Conservation (phyloP, 2,329 filamentous ascomycete genomes). For the Neospermospora avenae region DNA sequence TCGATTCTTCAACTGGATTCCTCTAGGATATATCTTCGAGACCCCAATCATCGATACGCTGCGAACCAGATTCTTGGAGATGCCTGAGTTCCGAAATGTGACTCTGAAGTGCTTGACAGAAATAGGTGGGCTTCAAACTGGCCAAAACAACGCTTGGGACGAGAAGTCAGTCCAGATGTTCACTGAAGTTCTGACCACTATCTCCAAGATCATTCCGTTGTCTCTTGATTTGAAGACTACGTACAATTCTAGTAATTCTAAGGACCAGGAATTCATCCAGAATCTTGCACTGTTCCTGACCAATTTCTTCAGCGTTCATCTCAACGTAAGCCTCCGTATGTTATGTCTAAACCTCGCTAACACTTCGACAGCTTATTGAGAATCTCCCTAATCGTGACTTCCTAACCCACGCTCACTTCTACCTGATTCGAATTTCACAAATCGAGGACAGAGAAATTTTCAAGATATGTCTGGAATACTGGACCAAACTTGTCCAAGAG, state of each 20-base stretch:
- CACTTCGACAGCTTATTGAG: conserved; percentile 69
- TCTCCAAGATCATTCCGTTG: conserved; percentile 89
- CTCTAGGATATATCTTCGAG: conserved; percentile 97
- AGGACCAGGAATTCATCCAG: conserved; percentile 96
- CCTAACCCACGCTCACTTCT: conserved; percentile 94
- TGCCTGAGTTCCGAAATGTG: conserved; percentile 93
- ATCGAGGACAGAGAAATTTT: conserved; percentile 99
- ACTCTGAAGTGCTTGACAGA: conserved; percentile 96
- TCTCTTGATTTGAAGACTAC: conserved; percentile 86
- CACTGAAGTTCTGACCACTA: conserved; percentile 89
- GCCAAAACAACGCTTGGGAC: conserved; percentile 72
- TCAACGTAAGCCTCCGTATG: conserved; percentile 57
- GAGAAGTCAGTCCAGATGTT: conserved; percentile 98
- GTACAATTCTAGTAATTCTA: conserved; percentile 85
- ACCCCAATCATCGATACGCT: conserved; percentile 94
- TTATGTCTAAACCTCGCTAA: conserved; percentile 19
- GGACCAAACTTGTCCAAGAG: conserved; percentile 97
- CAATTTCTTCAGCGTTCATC: conserved; percentile 94
- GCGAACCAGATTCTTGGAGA: conserved; percentile 85
- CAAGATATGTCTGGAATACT: conserved; percentile 99
- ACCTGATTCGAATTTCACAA: conserved; percentile 95
- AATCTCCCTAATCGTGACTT: conserved; percentile 94
- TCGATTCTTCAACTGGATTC: conserved; percentile 98
- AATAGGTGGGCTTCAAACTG: conserved; percentile 90
- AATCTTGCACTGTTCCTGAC: conserved; percentile 94